A percentile compares a stretch with the other conserved stretches of the same genome.
Conservation (phyloP, 306 rosid species). For the Amphicarpaea edgeworthii region DNA sequence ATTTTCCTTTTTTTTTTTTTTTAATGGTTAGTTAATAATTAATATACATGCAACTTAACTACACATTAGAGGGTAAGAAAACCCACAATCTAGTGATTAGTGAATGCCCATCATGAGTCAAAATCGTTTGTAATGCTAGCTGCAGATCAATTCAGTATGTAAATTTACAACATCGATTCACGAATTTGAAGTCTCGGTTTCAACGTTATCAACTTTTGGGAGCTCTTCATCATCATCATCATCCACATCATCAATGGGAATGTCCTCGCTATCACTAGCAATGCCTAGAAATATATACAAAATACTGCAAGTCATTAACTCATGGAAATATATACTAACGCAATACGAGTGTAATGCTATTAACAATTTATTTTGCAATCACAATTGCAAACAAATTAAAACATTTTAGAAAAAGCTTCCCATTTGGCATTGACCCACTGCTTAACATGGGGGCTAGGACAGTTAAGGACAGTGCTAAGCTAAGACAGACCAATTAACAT, state of each 20-base stretch:
- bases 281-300: conserved; percentile 46
- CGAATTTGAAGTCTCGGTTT: conserved; percentile 41
- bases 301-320: conserved; percentile 2
- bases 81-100: conserved; percentile 27
- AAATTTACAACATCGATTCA: conserved; percentile 36
- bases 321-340: neutral
- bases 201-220: conserved; percentile 46
- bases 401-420: conserved; percentile 14
- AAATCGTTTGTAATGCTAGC: conserved; percentile 9
- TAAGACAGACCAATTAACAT: neutral
- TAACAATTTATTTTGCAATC: neutral
- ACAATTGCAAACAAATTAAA: conserved; percentile 14
- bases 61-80: conserved; percentile 6
- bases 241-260: conserved; percentile 77
- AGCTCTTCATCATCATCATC: conserved; percentile 65
- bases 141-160: conserved; percentile 26
- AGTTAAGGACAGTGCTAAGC: neutral
- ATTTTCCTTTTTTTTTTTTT: neutral
- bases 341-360: neutral
- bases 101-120: neutral
- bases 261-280: conserved; percentile 63
- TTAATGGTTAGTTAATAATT: conserved; percentile 9
- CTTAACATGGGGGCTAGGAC: neutral
- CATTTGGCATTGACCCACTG: neutral
- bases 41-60: conserved; percentile 42